These are phyloP conservation scores for Colletotrichum orbiculare DNA, from an alignment of 2,329 filamentous ascomycete genomes.

Conservation along the genomic window DNA sequence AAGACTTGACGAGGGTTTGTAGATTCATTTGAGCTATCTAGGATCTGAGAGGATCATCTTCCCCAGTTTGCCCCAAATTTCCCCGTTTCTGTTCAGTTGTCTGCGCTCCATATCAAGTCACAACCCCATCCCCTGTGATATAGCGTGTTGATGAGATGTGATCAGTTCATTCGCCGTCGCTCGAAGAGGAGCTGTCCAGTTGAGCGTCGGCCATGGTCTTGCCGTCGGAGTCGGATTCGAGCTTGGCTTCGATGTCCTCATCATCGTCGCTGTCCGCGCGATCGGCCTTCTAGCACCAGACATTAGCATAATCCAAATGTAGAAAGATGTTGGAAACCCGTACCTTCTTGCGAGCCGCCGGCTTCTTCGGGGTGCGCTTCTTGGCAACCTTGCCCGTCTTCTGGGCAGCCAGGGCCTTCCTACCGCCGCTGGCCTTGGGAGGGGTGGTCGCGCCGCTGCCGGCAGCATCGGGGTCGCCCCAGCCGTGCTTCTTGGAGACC, in stretches of 20 bases:
- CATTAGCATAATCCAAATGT: background rate
- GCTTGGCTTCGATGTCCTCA: constrained; percentile 20
- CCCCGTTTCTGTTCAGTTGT: too few species aligned
- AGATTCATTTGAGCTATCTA: too few species aligned
- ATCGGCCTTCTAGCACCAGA: background rate
- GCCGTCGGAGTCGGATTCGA: constrained; percentile 29
- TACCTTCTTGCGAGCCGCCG: constrained; percentile 42
- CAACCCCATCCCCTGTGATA: too few species aligned
- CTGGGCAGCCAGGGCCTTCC: constrained; percentile 28
- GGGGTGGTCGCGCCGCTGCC: constrained; percentile 38
- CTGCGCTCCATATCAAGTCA: too few species aligned
- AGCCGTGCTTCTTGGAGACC: constrained; percentile 53
- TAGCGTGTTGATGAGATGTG: too few species aligned
- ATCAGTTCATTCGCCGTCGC: background rate
- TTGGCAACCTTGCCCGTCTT: constrained; percentile 46
- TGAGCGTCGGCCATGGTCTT: constrained; percentile 23
- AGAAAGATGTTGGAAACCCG: background rate
- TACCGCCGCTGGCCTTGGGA: constrained; percentile 42
- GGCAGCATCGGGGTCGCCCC: constrained; percentile 44
- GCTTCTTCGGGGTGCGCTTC: constrained; percentile 43
- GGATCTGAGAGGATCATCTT: too few species aligned
- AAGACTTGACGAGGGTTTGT: too few species aligned
- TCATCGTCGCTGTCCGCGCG: constrained; percentile 6
- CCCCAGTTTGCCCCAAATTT: too few species aligned
- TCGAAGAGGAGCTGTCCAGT: background rate